Conservation (phyloP, 1,284 basidiomycete species). For the Papiliotrema terrestris region DNA sequence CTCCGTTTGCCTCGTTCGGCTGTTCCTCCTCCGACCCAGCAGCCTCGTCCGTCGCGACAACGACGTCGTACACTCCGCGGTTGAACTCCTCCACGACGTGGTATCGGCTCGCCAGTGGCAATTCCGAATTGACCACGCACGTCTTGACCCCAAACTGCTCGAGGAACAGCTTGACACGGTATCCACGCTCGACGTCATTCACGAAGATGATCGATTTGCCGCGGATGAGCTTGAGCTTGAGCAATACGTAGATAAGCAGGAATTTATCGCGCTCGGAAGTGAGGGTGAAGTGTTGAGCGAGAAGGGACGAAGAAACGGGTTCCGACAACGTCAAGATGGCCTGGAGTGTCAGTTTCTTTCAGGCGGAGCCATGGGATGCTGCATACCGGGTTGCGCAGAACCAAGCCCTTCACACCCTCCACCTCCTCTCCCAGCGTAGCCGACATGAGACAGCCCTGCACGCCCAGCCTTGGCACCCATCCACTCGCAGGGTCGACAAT, state of each 20-base stretch:
- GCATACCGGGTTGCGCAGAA: conserved; percentile 78
- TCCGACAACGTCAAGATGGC: conserved; percentile 82
- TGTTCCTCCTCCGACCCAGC: conserved; percentile 55
- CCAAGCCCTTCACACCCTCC: conserved; percentile 80
- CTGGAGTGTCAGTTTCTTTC: conserved; percentile 48
- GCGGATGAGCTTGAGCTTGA: conserved; percentile 69
- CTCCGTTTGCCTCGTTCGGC: conserved; percentile 46
- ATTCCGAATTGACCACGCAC: conserved; percentile 93
- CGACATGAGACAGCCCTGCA: conserved; percentile 95
- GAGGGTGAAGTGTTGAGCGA: conserved; percentile 79
- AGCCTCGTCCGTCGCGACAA: conserved; percentile 94
- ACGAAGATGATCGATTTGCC: conserved; percentile 98
- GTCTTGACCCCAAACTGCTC: conserved; percentile 97
- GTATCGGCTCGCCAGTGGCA: conserved; percentile 93
- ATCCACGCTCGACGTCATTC: conserved; percentile 89
- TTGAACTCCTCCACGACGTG: conserved; percentile 99
- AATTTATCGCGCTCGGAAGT: conserved; percentile 52
- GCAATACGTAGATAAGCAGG: conserved; percentile 50
- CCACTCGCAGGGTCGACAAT: conserved; percentile 61
- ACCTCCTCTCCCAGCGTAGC: conserved; percentile 98
- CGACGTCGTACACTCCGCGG: conserved; percentile 96
- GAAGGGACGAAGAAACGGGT: conserved; percentile 60
- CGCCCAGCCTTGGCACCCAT: conserved; percentile 74
- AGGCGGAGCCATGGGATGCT: background rate
- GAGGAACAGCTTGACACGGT: conserved; percentile 78